These are phyloP conservation scores for Gossypium longicalyx DNA, from an alignment of 345 rosid species.

Conservation along the genomic window DNA sequence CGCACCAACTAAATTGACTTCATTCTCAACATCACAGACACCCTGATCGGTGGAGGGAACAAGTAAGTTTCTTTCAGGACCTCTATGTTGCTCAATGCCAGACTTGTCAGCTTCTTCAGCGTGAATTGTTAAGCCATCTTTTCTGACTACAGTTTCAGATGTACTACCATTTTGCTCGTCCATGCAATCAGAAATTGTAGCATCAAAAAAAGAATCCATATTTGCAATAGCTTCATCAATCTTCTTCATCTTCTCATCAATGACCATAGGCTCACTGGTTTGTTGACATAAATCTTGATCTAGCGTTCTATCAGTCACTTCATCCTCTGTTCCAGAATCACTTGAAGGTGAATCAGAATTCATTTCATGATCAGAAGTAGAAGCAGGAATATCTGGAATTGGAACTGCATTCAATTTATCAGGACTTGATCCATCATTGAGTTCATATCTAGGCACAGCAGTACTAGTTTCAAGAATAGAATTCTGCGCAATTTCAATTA, in stretches of 20 bases:
- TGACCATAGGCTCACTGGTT: slow-evolving; percentile 19
- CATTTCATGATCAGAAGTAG: slow-evolving; percentile 32
- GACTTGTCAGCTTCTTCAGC: slow-evolving; percentile 23
- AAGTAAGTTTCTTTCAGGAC: slow-evolving; percentile 17
- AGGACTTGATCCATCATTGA: slow-evolving; percentile 18
- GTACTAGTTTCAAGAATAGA: slow-evolving; percentile 50
- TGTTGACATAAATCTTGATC: slow-evolving; percentile 26
- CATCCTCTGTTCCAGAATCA: slow-evolving; percentile 31
- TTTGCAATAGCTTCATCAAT: slow-evolving; percentile 24
- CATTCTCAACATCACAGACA: slow-evolving; percentile 16
- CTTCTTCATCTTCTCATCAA: slow-evolving; percentile 26
- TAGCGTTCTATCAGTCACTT: slow-evolving; percentile 18
- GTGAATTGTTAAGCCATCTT: slow-evolving; percentile 20
- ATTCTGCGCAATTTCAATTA: slow-evolving; percentile 80
- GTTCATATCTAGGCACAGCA: slow-evolving; percentile 26
- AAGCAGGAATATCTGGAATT: slow-evolving; percentile 27
- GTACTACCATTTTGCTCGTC: slow-evolving; percentile 20
- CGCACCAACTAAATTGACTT: slow-evolving; percentile 11
- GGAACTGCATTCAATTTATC: slow-evolving; percentile 28
- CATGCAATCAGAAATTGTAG: slow-evolving; percentile 16
- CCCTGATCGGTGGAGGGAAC: slow-evolving; percentile 11
- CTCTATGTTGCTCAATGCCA: slow-evolving; percentile 27
- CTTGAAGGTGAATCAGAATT: slow-evolving; percentile 34
- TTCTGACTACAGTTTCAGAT: slow-evolving; percentile 20
- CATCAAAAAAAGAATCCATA: slow-evolving; percentile 25